Percentiles rank a stretch among this genome's conserved stretches.
phyloP scores from a whole-genome alignment of 306 rosid genomes.

The Vigna reflexopilosa region DNA sequence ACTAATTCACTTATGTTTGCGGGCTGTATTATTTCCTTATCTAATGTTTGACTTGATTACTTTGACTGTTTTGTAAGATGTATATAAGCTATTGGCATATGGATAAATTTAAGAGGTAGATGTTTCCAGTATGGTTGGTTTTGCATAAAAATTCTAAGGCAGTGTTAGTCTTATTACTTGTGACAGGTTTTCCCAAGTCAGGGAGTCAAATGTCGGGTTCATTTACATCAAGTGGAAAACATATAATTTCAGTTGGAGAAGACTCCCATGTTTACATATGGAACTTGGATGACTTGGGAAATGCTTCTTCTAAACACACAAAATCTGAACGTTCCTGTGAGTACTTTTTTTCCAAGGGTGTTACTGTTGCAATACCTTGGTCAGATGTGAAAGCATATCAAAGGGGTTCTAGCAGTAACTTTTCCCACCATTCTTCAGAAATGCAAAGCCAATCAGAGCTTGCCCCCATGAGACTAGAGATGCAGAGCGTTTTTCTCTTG shows the following conservation, averaged over 20 bases:
- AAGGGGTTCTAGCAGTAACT: constrained; percentile 10
- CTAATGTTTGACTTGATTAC: no score
- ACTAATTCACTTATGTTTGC: no score
- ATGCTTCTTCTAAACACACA: constrained; percentile 38
- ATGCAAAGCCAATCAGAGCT: constrained; percentile 4
- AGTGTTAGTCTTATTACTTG: background rate
- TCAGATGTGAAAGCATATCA: constrained; percentile 50
- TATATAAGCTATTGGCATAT: no score
- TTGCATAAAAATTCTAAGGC: background rate
- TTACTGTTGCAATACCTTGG: constrained; percentile 75
- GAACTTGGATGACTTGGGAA: constrained; percentile 43
- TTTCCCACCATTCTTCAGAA: constrained; percentile 26
- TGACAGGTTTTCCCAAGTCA: constrained; percentile 64
- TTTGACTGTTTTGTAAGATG: no score
- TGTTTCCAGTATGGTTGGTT: background rate
- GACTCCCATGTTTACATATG: constrained; percentile 75
- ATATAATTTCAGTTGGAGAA: constrained; percentile 67
- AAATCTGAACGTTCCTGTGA: constrained; percentile 65
- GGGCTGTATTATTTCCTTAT: no score
- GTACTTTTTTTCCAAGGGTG: constrained; percentile 65
- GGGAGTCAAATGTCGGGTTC: constrained; percentile 76
- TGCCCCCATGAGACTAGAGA: constrained; percentile 43
- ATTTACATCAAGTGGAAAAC: constrained; percentile 59
- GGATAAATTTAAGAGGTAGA: background rate
- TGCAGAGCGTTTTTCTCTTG: constrained; percentile 53